phyloP scores from a whole-genome alignment of 768 basidiomycete genomes.

The Nevesoporus exiguus region DNA sequence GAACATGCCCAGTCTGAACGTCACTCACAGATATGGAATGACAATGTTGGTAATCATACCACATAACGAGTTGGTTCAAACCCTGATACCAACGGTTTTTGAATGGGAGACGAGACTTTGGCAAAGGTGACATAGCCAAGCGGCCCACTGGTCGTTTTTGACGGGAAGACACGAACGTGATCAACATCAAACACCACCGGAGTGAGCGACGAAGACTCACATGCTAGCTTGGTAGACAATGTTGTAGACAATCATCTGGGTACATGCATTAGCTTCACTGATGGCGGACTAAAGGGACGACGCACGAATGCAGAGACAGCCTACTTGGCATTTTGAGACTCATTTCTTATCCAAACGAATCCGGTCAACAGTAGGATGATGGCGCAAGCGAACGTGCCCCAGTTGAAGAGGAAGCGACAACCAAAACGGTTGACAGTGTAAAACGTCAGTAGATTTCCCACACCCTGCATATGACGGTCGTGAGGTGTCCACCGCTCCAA shows the following conservation, averaged over 20 bases:
- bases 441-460: constrained; percentile 26
- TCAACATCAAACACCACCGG: not conserved
- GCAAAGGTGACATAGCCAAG: constrained; percentile 28
- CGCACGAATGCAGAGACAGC: constrained; percentile 24
- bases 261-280: not conserved
- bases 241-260: constrained; percentile 30
- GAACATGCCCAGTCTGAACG: too few relatives aligned
- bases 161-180: not conserved
- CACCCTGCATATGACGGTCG: constrained; percentile 7
- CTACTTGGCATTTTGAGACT: constrained; percentile 17
- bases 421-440: constrained; percentile 25
- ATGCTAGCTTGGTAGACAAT: constrained; percentile 27
- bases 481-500: not conserved
- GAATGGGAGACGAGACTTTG: constrained; percentile 31
- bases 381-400: constrained; percentile 26
- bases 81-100: constrained; percentile 28
- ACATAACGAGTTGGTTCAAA: constrained; percentile 26
- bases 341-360: constrained; percentile 23
- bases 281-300: not conserved
- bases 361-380: constrained; percentile 24
- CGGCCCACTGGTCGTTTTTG: constrained; percentile 16
- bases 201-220: constrained; percentile 6
- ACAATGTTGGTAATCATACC: constrained; percentile 25
- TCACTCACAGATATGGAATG: constrained; percentile 22
- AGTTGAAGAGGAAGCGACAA: constrained; percentile 28